phyloP scores from a whole-genome alignment of 2,329 filamentous ascomycete species.

The Diaporthe velutina region DNA sequence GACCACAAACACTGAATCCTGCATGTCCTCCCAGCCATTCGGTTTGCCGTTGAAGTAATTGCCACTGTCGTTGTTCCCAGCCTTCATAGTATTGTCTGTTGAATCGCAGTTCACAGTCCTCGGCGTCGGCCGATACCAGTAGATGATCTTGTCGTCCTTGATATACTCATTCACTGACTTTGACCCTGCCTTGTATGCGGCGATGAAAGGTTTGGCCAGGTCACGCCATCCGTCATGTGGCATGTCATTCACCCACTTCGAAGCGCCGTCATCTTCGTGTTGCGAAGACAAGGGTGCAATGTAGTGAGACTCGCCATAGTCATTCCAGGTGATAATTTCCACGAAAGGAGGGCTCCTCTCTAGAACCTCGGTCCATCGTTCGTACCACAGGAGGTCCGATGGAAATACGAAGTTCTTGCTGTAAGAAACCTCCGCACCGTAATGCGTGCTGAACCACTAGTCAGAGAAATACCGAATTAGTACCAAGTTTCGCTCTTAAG shows the following conservation, averaged over 20 bases:
- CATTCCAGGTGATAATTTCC: constrained; percentile 39
- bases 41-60: constrained; percentile 67
- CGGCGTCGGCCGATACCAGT: constrained; percentile 68
- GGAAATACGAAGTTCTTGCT: constrained; percentile 41
- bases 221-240: constrained; percentile 67
- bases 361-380: constrained; percentile 38
- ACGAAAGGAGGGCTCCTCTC: constrained; percentile 35
- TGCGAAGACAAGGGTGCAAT: constrained; percentile 37
- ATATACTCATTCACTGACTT: constrained; percentile 53
- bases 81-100: constrained; percentile 64
- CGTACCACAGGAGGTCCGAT: constrained; percentile 38
- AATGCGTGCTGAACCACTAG: constrained; percentile 40
- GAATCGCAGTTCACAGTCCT: constrained; percentile 60
- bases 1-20: constrained; percentile 66
- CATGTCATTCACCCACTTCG: constrained; percentile 45
- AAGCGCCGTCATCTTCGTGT: constrained; percentile 39
- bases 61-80: constrained; percentile 58
- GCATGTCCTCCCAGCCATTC: constrained; percentile 62
- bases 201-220: constrained; percentile 66
- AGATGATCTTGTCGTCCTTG: constrained; percentile 62
- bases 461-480: neutral
- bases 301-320: constrained; percentile 41
- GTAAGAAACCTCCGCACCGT: constrained; percentile 37
- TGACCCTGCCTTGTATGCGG: constrained; percentile 63
- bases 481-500: neutral